These are phyloP conservation scores for Solanum bulbocastanum DNA, from an alignment of 257 asterid species.

Conservation along the genomic window DNA sequence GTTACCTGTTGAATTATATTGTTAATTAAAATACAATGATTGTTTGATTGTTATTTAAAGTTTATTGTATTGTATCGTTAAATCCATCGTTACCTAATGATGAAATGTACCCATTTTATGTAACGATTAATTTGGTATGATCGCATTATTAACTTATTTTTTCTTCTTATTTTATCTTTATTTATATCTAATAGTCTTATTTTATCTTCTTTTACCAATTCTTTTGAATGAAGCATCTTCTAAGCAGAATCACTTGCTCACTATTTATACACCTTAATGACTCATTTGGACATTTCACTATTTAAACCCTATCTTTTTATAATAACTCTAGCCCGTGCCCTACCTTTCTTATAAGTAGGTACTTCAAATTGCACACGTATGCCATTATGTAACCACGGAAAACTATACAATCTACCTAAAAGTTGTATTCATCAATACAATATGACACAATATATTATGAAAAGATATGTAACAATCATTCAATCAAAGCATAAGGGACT, in stretches of 20 bases:
- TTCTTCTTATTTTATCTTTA: background rate
- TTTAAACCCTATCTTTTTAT: background rate
- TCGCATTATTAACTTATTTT: background rate
- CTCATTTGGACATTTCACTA: too few relatives aligned
- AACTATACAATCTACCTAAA: background rate
- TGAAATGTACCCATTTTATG: background rate
- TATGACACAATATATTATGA: background rate
- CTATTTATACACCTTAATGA: too few relatives aligned
- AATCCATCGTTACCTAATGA: background rate
- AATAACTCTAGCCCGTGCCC: background rate
- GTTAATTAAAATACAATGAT: background rate
- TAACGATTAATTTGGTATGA: background rate
- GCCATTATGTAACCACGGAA: background rate
- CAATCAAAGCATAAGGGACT: background rate
- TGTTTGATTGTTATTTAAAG: background rate
- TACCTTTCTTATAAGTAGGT: background rate
- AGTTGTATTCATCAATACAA: background rate
- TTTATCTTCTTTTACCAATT: background rate
- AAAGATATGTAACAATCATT: background rate
- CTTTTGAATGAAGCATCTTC: too few relatives aligned
- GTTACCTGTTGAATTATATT: background rate
- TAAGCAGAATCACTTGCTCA: too few relatives aligned
- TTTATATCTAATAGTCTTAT: background rate
- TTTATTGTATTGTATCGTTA: background rate
- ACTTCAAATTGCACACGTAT: background rate